phyloP scores from a whole-genome alignment of 352 stramenopile genomes.

The Phytophthora rubi region DNA sequence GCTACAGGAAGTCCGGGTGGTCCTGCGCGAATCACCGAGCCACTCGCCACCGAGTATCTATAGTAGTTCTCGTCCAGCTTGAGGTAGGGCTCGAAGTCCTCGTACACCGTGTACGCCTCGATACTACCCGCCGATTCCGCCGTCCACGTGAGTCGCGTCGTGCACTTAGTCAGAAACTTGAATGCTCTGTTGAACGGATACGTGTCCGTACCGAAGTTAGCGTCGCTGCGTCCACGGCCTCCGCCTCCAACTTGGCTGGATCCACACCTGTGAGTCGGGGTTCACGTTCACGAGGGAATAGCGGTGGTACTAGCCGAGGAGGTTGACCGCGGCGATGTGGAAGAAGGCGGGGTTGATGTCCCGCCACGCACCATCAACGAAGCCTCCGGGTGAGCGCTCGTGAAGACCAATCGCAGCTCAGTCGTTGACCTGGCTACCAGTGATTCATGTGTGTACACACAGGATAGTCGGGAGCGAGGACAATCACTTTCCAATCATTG shows the following conservation, averaged over 20 bases:
- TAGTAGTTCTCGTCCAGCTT: slow-evolving; percentile 49
- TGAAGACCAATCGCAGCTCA: no score
- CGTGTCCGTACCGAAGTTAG: slow-evolving; percentile 42
- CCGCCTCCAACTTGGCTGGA: slow-evolving; percentile 54
- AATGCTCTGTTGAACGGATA: slow-evolving; percentile 61
- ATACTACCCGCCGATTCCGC: slow-evolving; percentile 39
- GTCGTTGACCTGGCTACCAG: no score
- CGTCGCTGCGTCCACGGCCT: slow-evolving; percentile 33
- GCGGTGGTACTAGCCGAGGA: slow-evolving; percentile 46
- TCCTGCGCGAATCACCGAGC: slow-evolving; percentile 30
- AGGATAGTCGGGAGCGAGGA: no score
- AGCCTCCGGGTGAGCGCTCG: slow-evolving; percentile 34
- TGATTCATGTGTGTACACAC: no score
- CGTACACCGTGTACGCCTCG: slow-evolving; percentile 36
- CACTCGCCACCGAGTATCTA: slow-evolving; percentile 51
- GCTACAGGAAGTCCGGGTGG: slow-evolving; percentile 54
- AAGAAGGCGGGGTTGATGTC: slow-evolving; percentile 59
- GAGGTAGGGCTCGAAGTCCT: slow-evolving; percentile 49
- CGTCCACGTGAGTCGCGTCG: slow-evolving; percentile 53
- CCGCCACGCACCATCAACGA: slow-evolving; percentile 38
- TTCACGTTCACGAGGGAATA: slow-evolving; percentile 59
- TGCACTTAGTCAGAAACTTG: slow-evolving; percentile 49
- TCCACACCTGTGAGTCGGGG: slow-evolving; percentile 54
- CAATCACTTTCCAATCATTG: no score
- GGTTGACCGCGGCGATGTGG: slow-evolving; percentile 55